Conservation (phyloP, 768 basidiomycete species). For the Flagelloscypha sp. region DNA sequence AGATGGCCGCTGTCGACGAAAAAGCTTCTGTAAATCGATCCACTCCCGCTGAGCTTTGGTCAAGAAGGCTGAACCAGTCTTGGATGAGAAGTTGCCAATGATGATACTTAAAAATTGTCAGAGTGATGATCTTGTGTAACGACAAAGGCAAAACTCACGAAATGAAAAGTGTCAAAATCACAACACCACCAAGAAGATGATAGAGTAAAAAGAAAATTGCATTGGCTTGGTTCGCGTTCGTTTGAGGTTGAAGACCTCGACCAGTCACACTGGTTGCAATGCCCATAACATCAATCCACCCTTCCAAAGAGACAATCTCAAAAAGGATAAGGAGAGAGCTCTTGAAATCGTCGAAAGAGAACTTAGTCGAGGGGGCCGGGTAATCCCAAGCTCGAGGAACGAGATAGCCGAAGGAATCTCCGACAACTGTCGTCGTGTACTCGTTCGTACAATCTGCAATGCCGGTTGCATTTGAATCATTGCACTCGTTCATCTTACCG, state of each 20-base stretch:
- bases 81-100: slow-evolving; percentile 84
- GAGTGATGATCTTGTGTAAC: no score
- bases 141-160: slow-evolving; percentile 43
- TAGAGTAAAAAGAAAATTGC: slow-evolving; percentile 89
- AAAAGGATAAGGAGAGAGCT: slow-evolving; percentile 85
- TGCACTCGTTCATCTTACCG: slow-evolving; percentile 79
- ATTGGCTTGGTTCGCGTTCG: slow-evolving; percentile 70
- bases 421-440: slow-evolving; percentile 56
- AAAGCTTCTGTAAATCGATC: slow-evolving; percentile 87
- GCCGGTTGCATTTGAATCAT: slow-evolving; percentile 51
- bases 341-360: slow-evolving; percentile 85
- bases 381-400: slow-evolving; percentile 87
- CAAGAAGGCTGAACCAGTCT: slow-evolving; percentile 79
- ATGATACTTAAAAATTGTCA: slow-evolving; percentile 59
- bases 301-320: slow-evolving; percentile 92
- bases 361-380: slow-evolving; percentile 73
- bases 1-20: slow-evolving; percentile 80
- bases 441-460: slow-evolving; percentile 66
- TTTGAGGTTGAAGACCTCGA: slow-evolving; percentile 55
- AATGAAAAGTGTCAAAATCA: slow-evolving; percentile 85
- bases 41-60: slow-evolving; percentile 87
- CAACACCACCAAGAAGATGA: slow-evolving; percentile 83
- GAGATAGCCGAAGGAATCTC: slow-evolving; percentile 55
- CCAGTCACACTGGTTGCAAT: slow-evolving; percentile 75
- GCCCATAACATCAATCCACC: slow-evolving; percentile 92